phyloP scores from a whole-genome alignment of 805 yeast species.

The Ogataea siamensis region DNA sequence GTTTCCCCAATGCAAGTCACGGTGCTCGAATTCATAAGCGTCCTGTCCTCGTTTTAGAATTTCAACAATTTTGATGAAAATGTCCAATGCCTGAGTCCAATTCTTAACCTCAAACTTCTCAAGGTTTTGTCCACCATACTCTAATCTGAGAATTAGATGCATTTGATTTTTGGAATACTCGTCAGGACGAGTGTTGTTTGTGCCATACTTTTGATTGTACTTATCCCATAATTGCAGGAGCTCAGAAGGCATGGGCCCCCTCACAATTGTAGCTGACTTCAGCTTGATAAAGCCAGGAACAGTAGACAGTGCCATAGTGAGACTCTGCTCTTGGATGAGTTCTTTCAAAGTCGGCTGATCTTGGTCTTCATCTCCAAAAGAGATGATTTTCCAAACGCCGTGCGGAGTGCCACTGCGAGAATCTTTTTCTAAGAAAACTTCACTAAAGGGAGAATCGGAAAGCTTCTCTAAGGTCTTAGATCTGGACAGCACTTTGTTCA shows the following conservation, averaged over 20 bases:
- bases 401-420: slow-evolving; percentile 24
- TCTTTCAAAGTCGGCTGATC: slow-evolving; percentile 43
- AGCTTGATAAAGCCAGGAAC: slow-evolving; percentile 46
- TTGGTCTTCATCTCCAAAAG: slow-evolving; percentile 45
- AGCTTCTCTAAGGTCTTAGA: slow-evolving; percentile 36
- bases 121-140: slow-evolving; percentile 43
- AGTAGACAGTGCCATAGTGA: slow-evolving; percentile 39
- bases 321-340: slow-evolving; percentile 45
- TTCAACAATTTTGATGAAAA: slow-evolving; percentile 55
- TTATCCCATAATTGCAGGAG: slow-evolving; percentile 46
- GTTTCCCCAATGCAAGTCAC: slow-evolving; percentile 70
- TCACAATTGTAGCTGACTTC: slow-evolving; percentile 43
- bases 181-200: slow-evolving; percentile 40
- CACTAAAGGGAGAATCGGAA: slow-evolving; percentile 48
- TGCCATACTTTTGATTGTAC: slow-evolving; percentile 21
- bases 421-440: slow-evolving; percentile 38
- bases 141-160: slow-evolving; percentile 37
- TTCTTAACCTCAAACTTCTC: slow-evolving; percentile 40
- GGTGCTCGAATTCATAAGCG: slow-evolving; percentile 58
- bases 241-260: slow-evolving; percentile 42
- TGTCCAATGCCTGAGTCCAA: slow-evolving; percentile 38
- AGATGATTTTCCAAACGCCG: slow-evolving; percentile 48
- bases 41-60: slow-evolving; percentile 52
- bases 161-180: slow-evolving; percentile 33
- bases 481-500: slow-evolving; percentile 21